Percentiles rank a stretch among this genome's conserved stretches.
Evolutionary conservation across 1,284 basidiomycete genomes (phyloP).

Genomic region (Meripilus lineatus): DNA sequence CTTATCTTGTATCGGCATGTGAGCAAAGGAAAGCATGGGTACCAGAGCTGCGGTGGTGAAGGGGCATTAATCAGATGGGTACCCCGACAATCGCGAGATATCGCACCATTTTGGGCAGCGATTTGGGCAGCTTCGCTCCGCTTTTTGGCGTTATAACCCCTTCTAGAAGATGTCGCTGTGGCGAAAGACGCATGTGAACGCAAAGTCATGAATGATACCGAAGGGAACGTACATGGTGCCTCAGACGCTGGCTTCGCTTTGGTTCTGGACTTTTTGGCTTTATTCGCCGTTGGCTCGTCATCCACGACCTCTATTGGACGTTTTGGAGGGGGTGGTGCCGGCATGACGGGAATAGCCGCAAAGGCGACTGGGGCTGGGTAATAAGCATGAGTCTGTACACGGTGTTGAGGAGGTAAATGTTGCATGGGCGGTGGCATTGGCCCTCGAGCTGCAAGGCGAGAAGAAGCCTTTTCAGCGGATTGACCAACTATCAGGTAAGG

Average conservation of each 20-base stretch:
- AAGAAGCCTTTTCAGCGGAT: slow-evolving; percentile 45
- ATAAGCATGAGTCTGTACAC: slow-evolving; percentile 17
- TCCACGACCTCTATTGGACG: slow-evolving; percentile 32
- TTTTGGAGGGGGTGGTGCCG: slow-evolving; percentile 31
- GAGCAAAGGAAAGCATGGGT: slow-evolving; percentile 40
- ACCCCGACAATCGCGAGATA: no score
- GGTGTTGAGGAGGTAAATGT: slow-evolving; percentile 14
- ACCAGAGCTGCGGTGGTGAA: slow-evolving; percentile 36
- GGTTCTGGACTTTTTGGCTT: slow-evolving; percentile 36
- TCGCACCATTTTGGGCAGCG: slow-evolving; percentile 19
- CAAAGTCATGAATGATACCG: slow-evolving; percentile 7
- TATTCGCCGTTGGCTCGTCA: slow-evolving; percentile 29
- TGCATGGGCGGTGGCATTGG: slow-evolving; percentile 23
- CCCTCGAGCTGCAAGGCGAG: slow-evolving; percentile 51
- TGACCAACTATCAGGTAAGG: slow-evolving; percentile 37
- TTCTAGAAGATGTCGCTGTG: slow-evolving; percentile 43
- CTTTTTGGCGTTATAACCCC: slow-evolving; percentile 64
- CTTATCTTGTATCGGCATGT: slow-evolving; percentile 31
- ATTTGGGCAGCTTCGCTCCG: slow-evolving; percentile 48
- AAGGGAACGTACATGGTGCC: slow-evolving; percentile 22
- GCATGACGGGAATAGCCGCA: slow-evolving; percentile 18
- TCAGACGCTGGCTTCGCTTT: slow-evolving; percentile 30
- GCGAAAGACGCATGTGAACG: slow-evolving; percentile 11
- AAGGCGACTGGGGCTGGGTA: slow-evolving; percentile 15
- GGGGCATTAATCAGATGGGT: slow-evolving; percentile 6